These are phyloP conservation scores for Sutorius australiensis DNA, from an alignment of 768 basidiomycete genomes.

Conservation along the genomic window DNA sequence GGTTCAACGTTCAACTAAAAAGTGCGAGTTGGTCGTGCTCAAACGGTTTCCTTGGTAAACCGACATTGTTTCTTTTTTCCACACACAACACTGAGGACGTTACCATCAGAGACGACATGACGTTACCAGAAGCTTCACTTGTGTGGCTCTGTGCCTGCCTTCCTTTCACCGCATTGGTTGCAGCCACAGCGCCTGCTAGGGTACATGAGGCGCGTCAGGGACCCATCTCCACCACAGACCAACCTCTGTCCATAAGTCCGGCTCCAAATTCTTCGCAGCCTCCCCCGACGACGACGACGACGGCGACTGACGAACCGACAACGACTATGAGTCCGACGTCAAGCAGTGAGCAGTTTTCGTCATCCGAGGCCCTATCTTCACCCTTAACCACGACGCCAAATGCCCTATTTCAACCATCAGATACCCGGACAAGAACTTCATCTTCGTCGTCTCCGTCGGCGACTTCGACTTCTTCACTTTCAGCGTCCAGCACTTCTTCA, in stretches of 20 bases:
- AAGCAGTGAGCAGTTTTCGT: slow-evolving; percentile 13
- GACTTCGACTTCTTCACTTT: slow-evolving; percentile 3
- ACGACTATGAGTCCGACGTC: slow-evolving; percentile 14
- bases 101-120: slow-evolving; percentile 9
- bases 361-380: slow-evolving; percentile 4
- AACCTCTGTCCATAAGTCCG: neutral
- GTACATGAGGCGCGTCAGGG: slow-evolving; percentile 24
- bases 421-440: neutral
- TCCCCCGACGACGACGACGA: slow-evolving; percentile 1
- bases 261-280: slow-evolving; percentile 7
- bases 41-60: neutral
- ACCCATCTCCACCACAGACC: neutral
- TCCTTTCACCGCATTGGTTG: slow-evolving; percentile 6
- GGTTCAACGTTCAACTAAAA: too few relatives aligned
- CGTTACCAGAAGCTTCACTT: slow-evolving; percentile 6
- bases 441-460: slow-evolving; percentile 4
- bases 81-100: neutral
- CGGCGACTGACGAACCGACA: too few relatives aligned
- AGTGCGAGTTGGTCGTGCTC: neutral
- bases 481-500: slow-evolving; percentile 14
- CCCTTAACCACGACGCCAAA: neutral
- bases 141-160: slow-evolving; percentile 8
- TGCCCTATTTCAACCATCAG: neutral
- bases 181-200: slow-evolving; percentile 13
- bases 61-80: neutral